A percentile compares a stretch with the other conserved stretches of the same genome.
Evolutionary conservation across 257 asterid genomes (phyloP).

Genomic region (Fraxinus anomala): DNA sequence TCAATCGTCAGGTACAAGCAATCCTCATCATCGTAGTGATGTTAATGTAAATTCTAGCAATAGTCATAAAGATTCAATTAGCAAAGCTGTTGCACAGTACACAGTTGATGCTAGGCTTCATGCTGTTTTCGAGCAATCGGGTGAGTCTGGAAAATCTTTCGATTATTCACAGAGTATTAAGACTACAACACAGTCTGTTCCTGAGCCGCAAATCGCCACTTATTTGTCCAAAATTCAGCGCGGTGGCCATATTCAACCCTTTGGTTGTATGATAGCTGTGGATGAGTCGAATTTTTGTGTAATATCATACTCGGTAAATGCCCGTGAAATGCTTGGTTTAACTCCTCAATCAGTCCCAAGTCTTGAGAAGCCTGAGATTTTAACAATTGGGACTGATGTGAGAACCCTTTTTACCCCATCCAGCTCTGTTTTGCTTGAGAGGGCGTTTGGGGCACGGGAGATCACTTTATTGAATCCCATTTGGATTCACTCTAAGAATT

Average conservation of each 20-base stretch:
- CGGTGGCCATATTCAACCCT: conserved; percentile 77
- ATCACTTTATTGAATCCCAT: conserved; percentile 70
- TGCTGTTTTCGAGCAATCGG: conserved; percentile 84
- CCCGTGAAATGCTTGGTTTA: conserved; percentile 61
- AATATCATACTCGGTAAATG: conserved; percentile 64
- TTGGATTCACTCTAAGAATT: conserved; percentile 67
- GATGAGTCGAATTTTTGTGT: conserved; percentile 56
- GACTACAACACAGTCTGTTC: conserved; percentile 40
- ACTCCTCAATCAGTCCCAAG: conserved; percentile 73
- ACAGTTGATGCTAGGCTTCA: conserved; percentile 76
- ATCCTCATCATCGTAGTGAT: conserved; percentile 25
- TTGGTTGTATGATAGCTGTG: conserved; percentile 79
- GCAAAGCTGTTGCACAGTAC: conserved; percentile 84
- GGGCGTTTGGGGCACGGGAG: conserved; percentile 76
- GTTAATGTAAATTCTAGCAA: conserved; percentile 28
- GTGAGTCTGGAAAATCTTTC: conserved; percentile 74
- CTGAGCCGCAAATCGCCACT: conserved; percentile 69
- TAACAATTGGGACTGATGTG: conserved; percentile 65
- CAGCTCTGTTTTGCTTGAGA: conserved; percentile 59
- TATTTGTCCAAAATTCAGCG: conserved; percentile 79
- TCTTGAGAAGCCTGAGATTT: conserved; percentile 51
- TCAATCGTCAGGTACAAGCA: conserved; percentile 42
- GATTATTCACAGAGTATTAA: conserved; percentile 70
- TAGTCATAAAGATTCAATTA: conserved; percentile 38
- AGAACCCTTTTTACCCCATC: conserved; percentile 67